Conservation (phyloP, 192 early-diverging fungal genomes). For the Phycomyces blakesleeanus region DNA sequence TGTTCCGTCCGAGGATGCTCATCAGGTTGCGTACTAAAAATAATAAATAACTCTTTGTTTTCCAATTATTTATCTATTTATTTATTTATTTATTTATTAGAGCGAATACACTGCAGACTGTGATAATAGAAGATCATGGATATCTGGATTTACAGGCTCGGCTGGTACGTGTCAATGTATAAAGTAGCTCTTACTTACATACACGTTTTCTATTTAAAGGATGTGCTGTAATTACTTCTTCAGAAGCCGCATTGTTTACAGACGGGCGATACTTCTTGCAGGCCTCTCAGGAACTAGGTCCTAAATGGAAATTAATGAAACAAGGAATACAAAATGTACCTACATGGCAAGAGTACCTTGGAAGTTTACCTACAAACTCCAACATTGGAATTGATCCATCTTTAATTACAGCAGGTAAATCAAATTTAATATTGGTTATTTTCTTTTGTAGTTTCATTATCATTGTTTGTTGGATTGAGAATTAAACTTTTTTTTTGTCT, state of each 20-base stretch:
- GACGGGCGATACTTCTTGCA: constrained; percentile 98
- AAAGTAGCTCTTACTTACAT: background rate
- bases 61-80: constrained; percentile 1
- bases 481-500: constrained; percentile 70
- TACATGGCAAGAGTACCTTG: constrained; percentile 85
- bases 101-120: constrained; percentile 91
- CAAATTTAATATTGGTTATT: constrained; percentile 70
- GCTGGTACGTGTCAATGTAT: constrained; percentile 51
- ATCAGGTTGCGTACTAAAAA: constrained; percentile 62
- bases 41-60: background rate
- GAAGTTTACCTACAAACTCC: constrained; percentile 63
- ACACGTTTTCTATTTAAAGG: constrained; percentile 31
- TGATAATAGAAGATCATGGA: constrained; percentile 84
- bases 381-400: constrained; percentile 91
- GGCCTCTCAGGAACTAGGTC: constrained; percentile 86
- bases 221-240: constrained; percentile 80
- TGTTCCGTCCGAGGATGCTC: constrained; percentile 93
- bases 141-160: constrained; percentile 94
- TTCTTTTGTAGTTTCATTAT: background rate
- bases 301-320: constrained; percentile 95
- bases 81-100: constrained; percentile 36
- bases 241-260: constrained; percentile 87
- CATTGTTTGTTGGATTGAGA: background rate
- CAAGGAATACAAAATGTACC: constrained; percentile 81
- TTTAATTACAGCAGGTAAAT: constrained; percentile 71